A percentile compares a stretch with the other conserved stretches of the same genome.
These are phyloP conservation scores for Ceratobasidium sp. DNA, from an alignment of 1,284 basidiomycete genomes.

Conservation along the genomic window DNA sequence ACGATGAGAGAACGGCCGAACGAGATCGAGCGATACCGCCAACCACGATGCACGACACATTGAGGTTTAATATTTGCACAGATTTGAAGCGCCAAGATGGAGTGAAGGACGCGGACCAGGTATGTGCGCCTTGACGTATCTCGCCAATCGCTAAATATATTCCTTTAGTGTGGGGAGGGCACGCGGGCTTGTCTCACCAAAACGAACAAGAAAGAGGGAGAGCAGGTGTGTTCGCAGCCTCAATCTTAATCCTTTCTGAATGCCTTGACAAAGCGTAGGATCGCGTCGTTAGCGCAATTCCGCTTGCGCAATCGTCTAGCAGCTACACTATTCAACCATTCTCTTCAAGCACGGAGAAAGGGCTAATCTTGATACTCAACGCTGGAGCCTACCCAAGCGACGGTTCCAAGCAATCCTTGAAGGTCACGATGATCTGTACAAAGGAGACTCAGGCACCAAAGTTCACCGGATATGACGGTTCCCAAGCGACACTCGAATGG, in stretches of 20 bases:
- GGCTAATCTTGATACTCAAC: slow-evolving; percentile 69
- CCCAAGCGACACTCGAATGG: slow-evolving; percentile 69
- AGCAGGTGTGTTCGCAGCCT: slow-evolving; percentile 69
- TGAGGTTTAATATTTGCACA: slow-evolving; percentile 71
- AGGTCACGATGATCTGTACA: slow-evolving; percentile 70
- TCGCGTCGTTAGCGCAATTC: slow-evolving; percentile 42
- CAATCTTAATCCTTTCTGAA: slow-evolving; percentile 61
- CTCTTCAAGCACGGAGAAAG: slow-evolving; percentile 62
- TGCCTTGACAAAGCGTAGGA: slow-evolving; percentile 58
- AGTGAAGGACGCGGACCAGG: slow-evolving; percentile 73
- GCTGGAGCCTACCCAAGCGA: slow-evolving; percentile 70
- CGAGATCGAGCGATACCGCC: slow-evolving; percentile 64
- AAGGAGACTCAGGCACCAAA: slow-evolving; percentile 60
- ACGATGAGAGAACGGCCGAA: slow-evolving; percentile 63
- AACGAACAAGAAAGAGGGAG: slow-evolving; percentile 68
- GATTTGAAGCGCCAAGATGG: slow-evolving; percentile 65
- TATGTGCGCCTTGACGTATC: slow-evolving; percentile 56
- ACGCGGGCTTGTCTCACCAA: slow-evolving; percentile 78
- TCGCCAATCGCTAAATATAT: not conserved
- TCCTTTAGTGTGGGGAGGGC: slow-evolving; percentile 70
- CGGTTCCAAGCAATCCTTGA: slow-evolving; percentile 68
- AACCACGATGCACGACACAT: slow-evolving; percentile 62
- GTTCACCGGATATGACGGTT: slow-evolving; percentile 72
- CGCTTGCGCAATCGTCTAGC: slow-evolving; percentile 12
- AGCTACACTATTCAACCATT: slow-evolving; percentile 34